Evolutionary conservation across 2,329 filamentous ascomycete species (phyloP).

Genomic region (Grosmannia serpens): DNA sequence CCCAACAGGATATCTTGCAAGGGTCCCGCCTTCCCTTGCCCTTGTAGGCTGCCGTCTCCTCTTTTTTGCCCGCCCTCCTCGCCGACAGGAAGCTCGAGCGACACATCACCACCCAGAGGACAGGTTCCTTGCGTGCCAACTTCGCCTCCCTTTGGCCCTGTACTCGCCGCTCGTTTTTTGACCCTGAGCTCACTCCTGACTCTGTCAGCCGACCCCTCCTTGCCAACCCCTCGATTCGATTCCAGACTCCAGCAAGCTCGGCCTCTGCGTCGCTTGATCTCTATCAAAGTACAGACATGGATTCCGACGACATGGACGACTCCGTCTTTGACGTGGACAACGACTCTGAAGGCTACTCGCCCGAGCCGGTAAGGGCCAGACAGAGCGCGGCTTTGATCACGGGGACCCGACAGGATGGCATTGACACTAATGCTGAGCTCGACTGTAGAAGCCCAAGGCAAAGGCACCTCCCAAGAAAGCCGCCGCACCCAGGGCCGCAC

Average conservation of each 20-base stretch:
- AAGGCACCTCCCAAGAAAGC: conserved; percentile 24
- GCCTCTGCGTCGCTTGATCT: not conserved
- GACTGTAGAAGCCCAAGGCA: conserved; percentile 11
- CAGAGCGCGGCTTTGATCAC: not conserved
- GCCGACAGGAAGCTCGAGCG: not conserved
- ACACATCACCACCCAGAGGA: conserved; percentile 4
- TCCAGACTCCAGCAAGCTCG: not conserved
- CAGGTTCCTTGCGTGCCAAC: conserved; percentile 7
- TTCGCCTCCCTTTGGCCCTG: not conserved
- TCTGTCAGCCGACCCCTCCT: not conserved
- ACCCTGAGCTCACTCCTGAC: not conserved
- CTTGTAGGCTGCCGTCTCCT: not conserved
- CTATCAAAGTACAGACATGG: conserved; percentile 29
- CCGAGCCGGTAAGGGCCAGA: conserved; percentile 36
- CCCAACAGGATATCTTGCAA: not conserved
- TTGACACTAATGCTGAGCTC: not conserved
- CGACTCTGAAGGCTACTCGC: conserved; percentile 48
- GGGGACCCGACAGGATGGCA: not conserved
- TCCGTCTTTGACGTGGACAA: conserved; percentile 43
- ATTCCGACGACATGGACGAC: conserved; percentile 50
- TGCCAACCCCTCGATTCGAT: not conserved
- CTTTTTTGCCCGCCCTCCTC: not conserved
- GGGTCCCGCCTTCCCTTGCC: not conserved
- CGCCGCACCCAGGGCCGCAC: conserved; percentile 24
- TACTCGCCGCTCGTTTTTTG: not conserved